These are phyloP conservation scores for Fusarium sp. DNA, from an alignment of 2,329 filamentous ascomycete species.

Conservation along the genomic window DNA sequence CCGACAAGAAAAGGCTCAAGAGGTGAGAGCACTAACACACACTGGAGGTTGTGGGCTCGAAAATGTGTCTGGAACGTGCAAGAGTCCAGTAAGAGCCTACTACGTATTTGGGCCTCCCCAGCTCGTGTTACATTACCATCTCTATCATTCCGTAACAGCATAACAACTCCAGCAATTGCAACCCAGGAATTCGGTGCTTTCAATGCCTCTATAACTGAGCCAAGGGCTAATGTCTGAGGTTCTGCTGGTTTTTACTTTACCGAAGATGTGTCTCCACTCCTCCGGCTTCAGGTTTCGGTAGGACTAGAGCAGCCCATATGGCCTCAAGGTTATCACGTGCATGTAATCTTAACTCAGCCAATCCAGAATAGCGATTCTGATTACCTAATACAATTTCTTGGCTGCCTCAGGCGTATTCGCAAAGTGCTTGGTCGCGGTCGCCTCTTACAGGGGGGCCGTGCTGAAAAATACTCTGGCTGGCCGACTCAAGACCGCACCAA, in stretches of 20 bases:
- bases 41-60: constrained; percentile 4
- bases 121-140: constrained; percentile 25
- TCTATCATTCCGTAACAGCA: constrained; percentile 32
- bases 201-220: constrained; percentile 13
- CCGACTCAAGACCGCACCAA: constrained; percentile 56
- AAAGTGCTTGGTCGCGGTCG: constrained; percentile 42
- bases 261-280: neutral
- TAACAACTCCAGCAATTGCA: constrained; percentile 4
- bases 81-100: constrained; percentile 7
- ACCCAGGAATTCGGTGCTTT: neutral
- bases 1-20: constrained; percentile 74
- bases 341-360: constrained; percentile 21
- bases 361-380: neutral
- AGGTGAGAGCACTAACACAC: constrained; percentile 53
- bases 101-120: constrained; percentile 1
- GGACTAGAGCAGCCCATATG: neutral
- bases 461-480: constrained; percentile 58
- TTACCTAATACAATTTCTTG: constrained; percentile 31
- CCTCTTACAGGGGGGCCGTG: constrained; percentile 52
- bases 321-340: constrained; percentile 37
- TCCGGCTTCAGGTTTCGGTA: neutral
- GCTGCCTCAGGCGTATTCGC: constrained; percentile 40
- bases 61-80: constrained; percentile 16
- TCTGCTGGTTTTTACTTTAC: neutral
- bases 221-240: constrained; percentile 1